Percentiles rank a stretch among this genome's conserved stretches.
Conservation (phyloP, 1,284 basidiomycete genomes). For the Pseudozyma sp. region DNA sequence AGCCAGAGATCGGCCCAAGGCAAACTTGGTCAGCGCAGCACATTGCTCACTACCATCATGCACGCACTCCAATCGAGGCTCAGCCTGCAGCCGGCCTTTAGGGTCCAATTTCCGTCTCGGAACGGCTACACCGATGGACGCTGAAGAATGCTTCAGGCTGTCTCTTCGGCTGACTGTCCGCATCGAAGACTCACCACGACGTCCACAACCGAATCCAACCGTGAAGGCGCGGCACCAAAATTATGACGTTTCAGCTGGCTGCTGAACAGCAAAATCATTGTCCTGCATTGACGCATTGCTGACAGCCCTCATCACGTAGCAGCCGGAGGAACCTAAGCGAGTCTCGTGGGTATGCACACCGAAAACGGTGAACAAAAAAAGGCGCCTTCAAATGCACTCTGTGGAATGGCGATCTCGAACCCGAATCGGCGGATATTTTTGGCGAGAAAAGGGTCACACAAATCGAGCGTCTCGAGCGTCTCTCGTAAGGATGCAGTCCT, state of each 20-base stretch:
- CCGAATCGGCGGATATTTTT: constrained; percentile 12
- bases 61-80: not conserved
- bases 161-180: not conserved
- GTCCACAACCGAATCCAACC: not conserved
- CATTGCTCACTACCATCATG: too few relatives aligned
- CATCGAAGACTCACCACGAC: not conserved
- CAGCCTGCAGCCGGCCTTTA: not conserved
- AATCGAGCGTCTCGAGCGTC: not conserved
- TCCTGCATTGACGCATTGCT: not conserved
- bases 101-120: not conserved
- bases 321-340: constrained; percentile 2
- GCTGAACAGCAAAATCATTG: too few relatives aligned
- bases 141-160: not conserved
- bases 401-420: constrained; percentile 2
- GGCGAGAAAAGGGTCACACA: not conserved
- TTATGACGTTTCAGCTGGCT: too few relatives aligned
- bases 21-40: too few relatives aligned
- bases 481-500: too few relatives aligned
- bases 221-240: constrained; percentile 8
- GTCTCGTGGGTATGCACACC: constrained; percentile 9
- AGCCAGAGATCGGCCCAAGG: too few relatives aligned
- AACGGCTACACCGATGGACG: constrained; percentile 11
- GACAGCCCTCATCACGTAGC: constrained; percentile 5
- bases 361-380: not conserved
- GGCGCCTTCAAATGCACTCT: not conserved